phyloP scores from a whole-genome alignment of 768 basidiomycete species.

The Filobasidium wieringae region DNA sequence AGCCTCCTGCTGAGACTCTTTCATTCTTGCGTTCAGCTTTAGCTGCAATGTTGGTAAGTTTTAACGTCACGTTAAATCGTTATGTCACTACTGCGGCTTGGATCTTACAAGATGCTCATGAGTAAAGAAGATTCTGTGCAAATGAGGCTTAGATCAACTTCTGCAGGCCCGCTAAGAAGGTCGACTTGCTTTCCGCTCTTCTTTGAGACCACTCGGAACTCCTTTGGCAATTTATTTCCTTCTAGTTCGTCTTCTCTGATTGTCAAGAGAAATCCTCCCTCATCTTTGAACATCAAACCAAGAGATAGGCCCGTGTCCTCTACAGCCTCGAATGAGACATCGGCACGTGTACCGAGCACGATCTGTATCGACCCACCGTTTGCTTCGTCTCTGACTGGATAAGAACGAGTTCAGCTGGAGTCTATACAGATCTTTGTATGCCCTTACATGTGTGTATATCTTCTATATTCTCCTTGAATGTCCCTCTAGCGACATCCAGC shows the following conservation, averaged over 20 bases:
- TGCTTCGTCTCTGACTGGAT: background rate
- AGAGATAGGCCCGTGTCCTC: constrained; percentile 16
- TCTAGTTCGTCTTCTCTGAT: constrained; percentile 15
- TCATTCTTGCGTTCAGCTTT: constrained; percentile 78
- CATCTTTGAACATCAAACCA: constrained; percentile 2
- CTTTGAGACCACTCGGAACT: constrained; percentile 23
- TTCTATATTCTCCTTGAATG: constrained; percentile 81
- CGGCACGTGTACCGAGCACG: background rate
- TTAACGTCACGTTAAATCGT: background rate
- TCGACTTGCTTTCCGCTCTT: constrained; percentile 24
- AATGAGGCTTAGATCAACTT: constrained; percentile 23
- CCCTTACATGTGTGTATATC: constrained; percentile 50
- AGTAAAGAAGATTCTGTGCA: constrained; percentile 63
- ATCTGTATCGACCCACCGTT: constrained; percentile 1
- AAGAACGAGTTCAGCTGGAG: background rate
- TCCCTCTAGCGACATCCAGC: constrained; percentile 88
- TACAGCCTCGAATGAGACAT: too few relatives aligned
- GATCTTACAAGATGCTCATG: constrained; percentile 64
- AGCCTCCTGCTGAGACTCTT: constrained; percentile 80
- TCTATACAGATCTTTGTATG: background rate
- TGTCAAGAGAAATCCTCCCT: constrained; percentile 19
- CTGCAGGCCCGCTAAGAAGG: background rate
- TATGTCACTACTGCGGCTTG: background rate
- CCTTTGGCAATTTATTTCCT: constrained; percentile 9
- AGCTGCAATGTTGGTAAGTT: constrained; percentile 45